These are phyloP conservation scores for Fusarium udum DNA, from an alignment of 2,329 filamentous ascomycete genomes.

Conservation along the genomic window DNA sequence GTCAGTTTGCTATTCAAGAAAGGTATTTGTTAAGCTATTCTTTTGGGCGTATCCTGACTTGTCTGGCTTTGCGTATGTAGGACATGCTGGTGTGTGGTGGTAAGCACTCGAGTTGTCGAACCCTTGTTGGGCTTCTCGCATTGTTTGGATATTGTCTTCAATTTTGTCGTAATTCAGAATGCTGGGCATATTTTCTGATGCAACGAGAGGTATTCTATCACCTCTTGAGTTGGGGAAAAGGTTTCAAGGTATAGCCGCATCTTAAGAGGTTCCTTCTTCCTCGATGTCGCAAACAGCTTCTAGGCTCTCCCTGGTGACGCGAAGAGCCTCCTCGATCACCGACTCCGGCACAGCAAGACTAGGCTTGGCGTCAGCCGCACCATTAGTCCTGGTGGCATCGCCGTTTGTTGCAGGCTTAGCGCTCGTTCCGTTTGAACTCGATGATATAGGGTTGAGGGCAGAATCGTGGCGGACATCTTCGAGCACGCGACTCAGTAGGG, in stretches of 20 bases:
- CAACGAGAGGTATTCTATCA: background rate
- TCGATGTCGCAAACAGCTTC: conserved; percentile 59
- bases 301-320: conserved; percentile 66
- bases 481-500: conserved; percentile 68
- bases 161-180: background rate
- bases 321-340: conserved; percentile 71
- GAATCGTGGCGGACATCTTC: conserved; percentile 67
- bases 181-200: background rate
- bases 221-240: background rate
- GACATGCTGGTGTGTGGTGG: background rate
- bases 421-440: conserved; percentile 44
- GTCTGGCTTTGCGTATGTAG: background rate
- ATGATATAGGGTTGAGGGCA: conserved; percentile 41
- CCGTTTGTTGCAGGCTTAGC: conserved; percentile 48
- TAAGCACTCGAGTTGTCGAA: background rate
- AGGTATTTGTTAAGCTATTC: background rate
- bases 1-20: conserved; percentile 11
- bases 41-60: background rate
- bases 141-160: background rate
- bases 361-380: conserved; percentile 38
- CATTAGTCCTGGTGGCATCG: conserved; percentile 43
- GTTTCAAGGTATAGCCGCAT: background rate
- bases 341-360: conserved; percentile 66
- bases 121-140: background rate
- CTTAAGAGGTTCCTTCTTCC: conserved; percentile 33